Conservation (phyloP, 768 basidiomycete genomes). For the Megacollybia marginata region DNA sequence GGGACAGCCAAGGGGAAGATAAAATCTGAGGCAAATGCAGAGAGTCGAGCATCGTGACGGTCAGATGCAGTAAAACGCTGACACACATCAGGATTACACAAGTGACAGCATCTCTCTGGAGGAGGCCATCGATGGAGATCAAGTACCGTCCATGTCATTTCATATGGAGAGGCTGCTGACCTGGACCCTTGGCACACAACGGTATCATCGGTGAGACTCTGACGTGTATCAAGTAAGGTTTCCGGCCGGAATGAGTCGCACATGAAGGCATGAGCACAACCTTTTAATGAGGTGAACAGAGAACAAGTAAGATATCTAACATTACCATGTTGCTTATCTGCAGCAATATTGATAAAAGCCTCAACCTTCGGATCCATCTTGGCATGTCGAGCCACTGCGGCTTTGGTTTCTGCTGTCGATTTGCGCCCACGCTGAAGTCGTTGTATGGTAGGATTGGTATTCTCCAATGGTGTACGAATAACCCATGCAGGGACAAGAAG, state of each 20-base stretch:
- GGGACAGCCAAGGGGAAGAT: slow-evolving; percentile 1
- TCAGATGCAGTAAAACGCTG: background rate
- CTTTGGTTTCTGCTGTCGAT: slow-evolving; percentile 1
- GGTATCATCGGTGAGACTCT: background rate
- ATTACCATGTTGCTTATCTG: background rate
- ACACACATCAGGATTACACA: background rate
- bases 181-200: background rate
- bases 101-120: background rate
- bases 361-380: slow-evolving; percentile 4
- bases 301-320: too few species aligned
- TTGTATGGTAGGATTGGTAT: background rate
- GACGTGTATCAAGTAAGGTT: background rate
- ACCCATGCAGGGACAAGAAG: slow-evolving; percentile 11
- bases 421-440: background rate
- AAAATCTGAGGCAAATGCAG: slow-evolving; percentile 1
- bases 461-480: background rate
- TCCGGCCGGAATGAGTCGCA: slow-evolving; percentile 4
- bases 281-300: slow-evolving; percentile 1
- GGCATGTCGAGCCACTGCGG: background rate
- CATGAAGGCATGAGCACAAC: slow-evolving; percentile 5
- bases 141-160: background rate
- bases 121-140: background rate
- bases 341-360: slow-evolving; percentile 7
- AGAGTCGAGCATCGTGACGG: background rate
- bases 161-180: background rate